Evolutionary conservation across 2,329 filamentous ascomycete species (phyloP), one percentile per base, ranked within the genome.

Genomic region (Botryotinia globosa): DNA sequence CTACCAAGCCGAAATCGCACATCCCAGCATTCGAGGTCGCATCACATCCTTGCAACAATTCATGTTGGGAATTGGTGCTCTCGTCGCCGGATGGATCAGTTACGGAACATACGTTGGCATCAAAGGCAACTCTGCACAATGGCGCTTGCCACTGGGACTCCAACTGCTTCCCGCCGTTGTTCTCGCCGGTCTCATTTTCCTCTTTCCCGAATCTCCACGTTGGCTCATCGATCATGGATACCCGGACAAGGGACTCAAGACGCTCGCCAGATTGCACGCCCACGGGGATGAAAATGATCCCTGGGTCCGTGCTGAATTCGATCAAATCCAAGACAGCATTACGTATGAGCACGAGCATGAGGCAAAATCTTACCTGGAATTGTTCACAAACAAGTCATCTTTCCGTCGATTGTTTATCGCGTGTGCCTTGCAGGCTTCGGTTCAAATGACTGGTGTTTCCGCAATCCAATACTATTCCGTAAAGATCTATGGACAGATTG

Each of bases 21-120:
- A 95, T 80, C 93, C 93, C 1, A 87, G 86, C 73, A 95, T 95
- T 78, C 88, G 93, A 80, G 93, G 92, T 20, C 77, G 74, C 32
- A 87, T 96, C 45, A 94, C 92, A 0, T 87, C 89, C 44, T 84
- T 95, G 5, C 92, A 94, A 80, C 92, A 94, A 78, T 94, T 94
- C 79, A 94, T 94, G 92, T 81, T 95, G 69, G 92, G 92, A 1
- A 87, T 95, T 42, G 93, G 93, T 72, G 84, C 91, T 25, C 86
- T 96, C 2, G 83, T 90, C 25, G 92, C 93, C 0, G 86, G 89
- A 0, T 94, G 92, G 92, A 88, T 92, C 65, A 89, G 89, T 0
- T 95, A 90, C 74, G 92, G 90, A 62, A 83, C 83, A 25, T 83
- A 79, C 54, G 45, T 80, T 34, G 73, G 75, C 4, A 74, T 80